Evolutionary conservation across 1,139 yeast species (phyloP), one percentile per base, ranked within the genome.

Genomic region (Suhomyces yuchorum): DNA sequence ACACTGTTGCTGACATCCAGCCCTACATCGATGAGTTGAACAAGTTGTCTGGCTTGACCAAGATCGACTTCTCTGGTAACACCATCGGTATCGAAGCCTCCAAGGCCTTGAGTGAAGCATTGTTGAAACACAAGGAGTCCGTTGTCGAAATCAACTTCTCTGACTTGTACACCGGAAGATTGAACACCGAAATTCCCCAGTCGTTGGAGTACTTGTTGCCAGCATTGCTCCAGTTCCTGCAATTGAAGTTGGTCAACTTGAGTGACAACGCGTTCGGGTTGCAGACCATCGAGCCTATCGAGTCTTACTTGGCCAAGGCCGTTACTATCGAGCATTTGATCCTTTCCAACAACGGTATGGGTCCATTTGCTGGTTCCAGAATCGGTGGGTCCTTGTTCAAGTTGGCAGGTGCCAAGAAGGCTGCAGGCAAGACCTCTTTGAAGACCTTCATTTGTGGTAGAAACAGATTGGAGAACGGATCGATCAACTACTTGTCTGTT

Each of bases 231-330:
- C 69, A 81, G 56, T 85, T 89, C 57, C 80, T 85, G 47, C 77
- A 85, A 35, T 78, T 92, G 58, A 80, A 79, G 54, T 82, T 91
- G 40, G 74, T 93, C 51, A 87, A 93, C 67, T 77, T 95, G 55
- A 86, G 96, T 61, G 99, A 93, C 67, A 93, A 93, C 66, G 99
- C 99, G 0, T 87, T 93, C 66, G 99, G 99, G 8, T 85, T 93
- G 63, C 96, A 95, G 65, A 88, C 98, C 28, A 90, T 93, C 53
- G 96, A 87, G 52, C 96, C 95, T 12, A 79, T 93, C 52, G 97
- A 92, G 62, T 77, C 73, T 33, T 92, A 86, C 60, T 75, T 95
- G 54, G 72, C 88, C 14, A 78, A 84, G 58, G 96, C 96, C 41
- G 77, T 82, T 15, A 84, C 96, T 22, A 71, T 93, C 50, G 86